Conservation (phyloP, 176 grass and related monocot genomes). For the Avena insularis region DNA sequence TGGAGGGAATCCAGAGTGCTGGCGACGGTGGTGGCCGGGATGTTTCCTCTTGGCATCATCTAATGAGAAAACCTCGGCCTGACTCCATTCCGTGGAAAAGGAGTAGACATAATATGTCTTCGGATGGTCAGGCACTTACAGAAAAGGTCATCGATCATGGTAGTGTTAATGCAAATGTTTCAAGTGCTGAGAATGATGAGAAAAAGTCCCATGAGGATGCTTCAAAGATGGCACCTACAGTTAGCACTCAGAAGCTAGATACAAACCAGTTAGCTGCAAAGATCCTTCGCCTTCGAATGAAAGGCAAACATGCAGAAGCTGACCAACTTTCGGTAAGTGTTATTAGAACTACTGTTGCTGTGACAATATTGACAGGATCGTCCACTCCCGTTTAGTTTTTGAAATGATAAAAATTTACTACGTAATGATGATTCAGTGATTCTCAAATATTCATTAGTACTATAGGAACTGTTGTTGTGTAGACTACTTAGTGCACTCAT, state of each 20-base stretch:
- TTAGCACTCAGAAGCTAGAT: slow-evolving; percentile 55
- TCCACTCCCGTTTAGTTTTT: too few species aligned
- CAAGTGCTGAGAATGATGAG: slow-evolving; percentile 39
- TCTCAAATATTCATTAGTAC: not conserved
- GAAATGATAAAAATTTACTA: not conserved
- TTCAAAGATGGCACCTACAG: slow-evolving; percentile 31
- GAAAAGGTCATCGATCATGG: slow-evolving; percentile 48
- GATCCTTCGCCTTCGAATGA: slow-evolving; percentile 79
- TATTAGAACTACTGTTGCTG: slow-evolving; percentile 22
- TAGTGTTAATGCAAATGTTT: slow-evolving; percentile 41
- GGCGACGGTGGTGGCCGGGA: not conserved
- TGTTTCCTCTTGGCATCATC: not conserved
- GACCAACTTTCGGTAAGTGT: slow-evolving; percentile 74
- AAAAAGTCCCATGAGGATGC: slow-evolving; percentile 39
- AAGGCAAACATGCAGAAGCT: slow-evolving; percentile 81
- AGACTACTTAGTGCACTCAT: not conserved
- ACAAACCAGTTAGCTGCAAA: slow-evolving; percentile 84
- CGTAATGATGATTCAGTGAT: not conserved
- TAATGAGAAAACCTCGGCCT: slow-evolving; percentile 50
- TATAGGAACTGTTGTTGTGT: not conserved
- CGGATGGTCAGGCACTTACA: slow-evolving; percentile 64
- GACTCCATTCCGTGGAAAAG: slow-evolving; percentile 76
- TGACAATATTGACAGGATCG: not conserved
- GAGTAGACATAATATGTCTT: slow-evolving; percentile 59
- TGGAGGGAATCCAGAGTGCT: not conserved